Evolutionary conservation across 805 yeast genomes (phyloP).

Genomic region (Candida montana): DNA sequence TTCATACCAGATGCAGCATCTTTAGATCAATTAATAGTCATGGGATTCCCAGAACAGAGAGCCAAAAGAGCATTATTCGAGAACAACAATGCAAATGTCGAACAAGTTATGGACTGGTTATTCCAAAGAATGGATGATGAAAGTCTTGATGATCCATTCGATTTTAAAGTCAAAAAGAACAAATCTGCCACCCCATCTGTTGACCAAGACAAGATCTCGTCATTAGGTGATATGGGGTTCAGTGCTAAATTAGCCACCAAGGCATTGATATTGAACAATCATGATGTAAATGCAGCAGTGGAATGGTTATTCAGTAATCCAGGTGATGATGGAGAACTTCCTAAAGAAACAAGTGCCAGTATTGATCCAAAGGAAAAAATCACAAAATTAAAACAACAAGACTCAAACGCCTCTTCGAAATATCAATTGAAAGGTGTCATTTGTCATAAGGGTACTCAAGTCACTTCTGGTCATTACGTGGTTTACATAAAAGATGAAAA

Average conservation of each 20-base stretch:
- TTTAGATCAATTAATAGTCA: constrained; percentile 51
- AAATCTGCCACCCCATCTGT: constrained; percentile 11
- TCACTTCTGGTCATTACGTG: constrained; percentile 88
- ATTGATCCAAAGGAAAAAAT: constrained; percentile 12
- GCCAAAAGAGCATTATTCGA: constrained; percentile 60
- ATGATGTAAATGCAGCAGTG: constrained; percentile 69
- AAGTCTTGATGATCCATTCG: constrained; percentile 52
- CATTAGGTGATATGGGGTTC: constrained; percentile 76
- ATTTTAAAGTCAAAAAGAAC: constrained; percentile 7
- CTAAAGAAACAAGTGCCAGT: constrained; percentile 14
- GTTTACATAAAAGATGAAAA: constrained; percentile 48
- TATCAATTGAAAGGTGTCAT: constrained; percentile 59
- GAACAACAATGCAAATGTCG: constrained; percentile 62
- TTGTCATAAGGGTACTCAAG: constrained; percentile 82
- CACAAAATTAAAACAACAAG: constrained; percentile 2
- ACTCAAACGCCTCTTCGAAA: constrained; percentile 10
- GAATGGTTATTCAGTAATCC: constrained; percentile 89
- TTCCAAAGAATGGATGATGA: constrained; percentile 85
- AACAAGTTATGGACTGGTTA: constrained; percentile 85
- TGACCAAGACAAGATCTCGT: constrained; percentile 37
- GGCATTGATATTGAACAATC: constrained; percentile 56
- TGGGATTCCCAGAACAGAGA: constrained; percentile 84
- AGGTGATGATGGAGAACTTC: constrained; percentile 63
- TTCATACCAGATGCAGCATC: constrained; percentile 56
- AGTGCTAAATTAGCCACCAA: constrained; percentile 56